Evolutionary conservation across 176 grass and related monocot species (phyloP), one percentile per base, ranked within the genome.

Genomic region (Aegilops bicornis): DNA sequence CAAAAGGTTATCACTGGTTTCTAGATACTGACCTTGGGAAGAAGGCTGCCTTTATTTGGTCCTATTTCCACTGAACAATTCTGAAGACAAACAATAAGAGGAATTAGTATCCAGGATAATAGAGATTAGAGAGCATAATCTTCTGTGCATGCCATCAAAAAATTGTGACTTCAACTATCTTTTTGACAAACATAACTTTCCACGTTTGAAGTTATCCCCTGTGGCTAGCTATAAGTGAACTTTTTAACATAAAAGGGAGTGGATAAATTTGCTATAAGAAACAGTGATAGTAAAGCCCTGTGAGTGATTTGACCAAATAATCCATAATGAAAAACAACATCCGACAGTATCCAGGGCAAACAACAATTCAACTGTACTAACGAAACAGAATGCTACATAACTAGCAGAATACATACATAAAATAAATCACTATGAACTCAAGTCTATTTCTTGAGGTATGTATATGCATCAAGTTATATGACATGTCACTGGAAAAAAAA

Each of bases 41-140:
- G 95, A 69, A 94, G 61, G 79, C 45, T 73, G 72, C 40, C 76
- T 94, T 94, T 94, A 83, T 79, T 89, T 39, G 86, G 76, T 75
- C 88, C 88, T 87, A 85, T 84, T 88, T 97, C 95, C 70, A 87
- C 62, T 37, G 86, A 75, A 71, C 83, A 89, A 65, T 89, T 91
- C 95, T 97, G 77, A 81, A 88, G 31, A 88, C n/a, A 88, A 82
- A 50, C n/a, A 81, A 83, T 2, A 82, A 64, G 71, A 80, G 64
- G 4, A 81, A 76, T 80, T 81, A 87, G 62, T 75, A 82, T 56
- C 40, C 54, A 54, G 7, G 17, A 59, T 59, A 82, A 39, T 61
- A 25, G 22, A 71, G 31, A 82, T 27, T 61, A 24, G 22, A 61
- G 31, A 24, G 20, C 65, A 69, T 43, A 48, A 62, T 58, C 36